These are phyloP conservation scores for Citrullus mucosospermus DNA, from an alignment of 306 rosid species.

Conservation along the genomic window DNA sequence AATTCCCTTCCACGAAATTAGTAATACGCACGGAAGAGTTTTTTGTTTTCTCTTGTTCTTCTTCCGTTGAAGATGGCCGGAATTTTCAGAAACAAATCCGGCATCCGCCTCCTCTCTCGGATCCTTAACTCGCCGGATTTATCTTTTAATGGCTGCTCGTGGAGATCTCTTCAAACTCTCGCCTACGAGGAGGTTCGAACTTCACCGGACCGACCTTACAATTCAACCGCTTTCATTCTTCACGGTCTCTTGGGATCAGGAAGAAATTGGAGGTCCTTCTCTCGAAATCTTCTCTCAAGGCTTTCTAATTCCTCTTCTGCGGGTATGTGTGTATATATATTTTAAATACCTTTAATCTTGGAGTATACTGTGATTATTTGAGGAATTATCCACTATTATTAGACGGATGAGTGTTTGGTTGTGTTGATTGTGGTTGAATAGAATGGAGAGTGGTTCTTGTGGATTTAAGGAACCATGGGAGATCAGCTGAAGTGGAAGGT, in stretches of 20 bases:
- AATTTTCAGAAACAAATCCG: constrained; percentile 22
- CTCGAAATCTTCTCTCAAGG: constrained; percentile 44
- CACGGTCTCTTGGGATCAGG: constrained; percentile 81
- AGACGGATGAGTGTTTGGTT: neutral
- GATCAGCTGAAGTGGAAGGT: constrained; percentile 42
- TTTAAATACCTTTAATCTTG: neutral
- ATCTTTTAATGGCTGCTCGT: constrained; percentile 3
- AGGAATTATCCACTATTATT: neutral
- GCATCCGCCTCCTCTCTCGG: constrained; percentile 22
- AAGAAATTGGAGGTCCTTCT: constrained; percentile 80
- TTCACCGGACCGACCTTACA: constrained; percentile 36
- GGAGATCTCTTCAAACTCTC: constrained; percentile 33
- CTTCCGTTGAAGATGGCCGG: constrained; percentile 33
- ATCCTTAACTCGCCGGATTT: constrained; percentile 29
- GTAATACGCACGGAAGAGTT: neutral
- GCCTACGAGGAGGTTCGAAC: constrained; percentile 68
- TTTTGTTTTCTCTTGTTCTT: too few species aligned
- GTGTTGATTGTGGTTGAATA: neutral
- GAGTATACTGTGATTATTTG: neutral
- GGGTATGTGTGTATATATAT: constrained; percentile 17
- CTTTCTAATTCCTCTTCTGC: constrained; percentile 54
- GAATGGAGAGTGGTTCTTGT: constrained; percentile 82
- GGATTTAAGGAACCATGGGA: constrained; percentile 88
- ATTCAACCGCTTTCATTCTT: constrained; percentile 61
- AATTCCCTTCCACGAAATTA: neutral